phyloP scores from a whole-genome alignment of 306 rosid species.

The Citrullus amarus region DNA sequence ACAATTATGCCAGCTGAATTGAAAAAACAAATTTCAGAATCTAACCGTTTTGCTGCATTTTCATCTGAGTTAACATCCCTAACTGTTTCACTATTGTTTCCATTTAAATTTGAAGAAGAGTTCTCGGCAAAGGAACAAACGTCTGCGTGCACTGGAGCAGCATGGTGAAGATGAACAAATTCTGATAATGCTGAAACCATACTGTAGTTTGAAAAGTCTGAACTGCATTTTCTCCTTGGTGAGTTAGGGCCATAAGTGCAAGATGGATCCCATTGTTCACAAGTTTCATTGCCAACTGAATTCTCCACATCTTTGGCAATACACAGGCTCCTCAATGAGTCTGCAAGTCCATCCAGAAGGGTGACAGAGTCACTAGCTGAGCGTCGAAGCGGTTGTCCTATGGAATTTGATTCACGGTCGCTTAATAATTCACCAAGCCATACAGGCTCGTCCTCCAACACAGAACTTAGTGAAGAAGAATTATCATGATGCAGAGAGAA shows the following conservation, averaged over 20 bases:
- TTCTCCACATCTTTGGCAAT: conserved; percentile 4
- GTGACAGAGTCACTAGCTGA: conserved; percentile 30
- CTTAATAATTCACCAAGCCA: conserved; percentile 28
- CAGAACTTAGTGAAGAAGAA: conserved; percentile 12
- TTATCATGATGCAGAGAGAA: background rate
- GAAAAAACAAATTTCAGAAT: background rate
- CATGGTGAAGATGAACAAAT: conserved; percentile 20
- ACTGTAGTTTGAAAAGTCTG: conserved; percentile 20
- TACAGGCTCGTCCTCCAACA: conserved; percentile 22
- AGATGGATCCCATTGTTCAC: conserved; percentile 17
- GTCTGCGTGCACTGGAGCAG: conserved; percentile 11
- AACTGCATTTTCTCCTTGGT: conserved; percentile 27
- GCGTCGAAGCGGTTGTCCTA: conserved; percentile 17
- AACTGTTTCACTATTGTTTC: background rate
- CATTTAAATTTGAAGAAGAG: conserved; percentile 5
- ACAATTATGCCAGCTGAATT: background rate
- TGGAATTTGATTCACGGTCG: conserved; percentile 13
- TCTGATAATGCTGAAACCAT: conserved; percentile 33
- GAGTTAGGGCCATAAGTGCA: conserved; percentile 37
- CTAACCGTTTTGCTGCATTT: conserved; percentile 27
- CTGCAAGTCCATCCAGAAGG: conserved; percentile 22
- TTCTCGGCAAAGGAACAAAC: conserved; percentile 7
- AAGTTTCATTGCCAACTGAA: conserved; percentile 13
- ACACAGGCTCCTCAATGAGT: conserved; percentile 12
- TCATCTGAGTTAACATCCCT: conserved; percentile 19